Conservation (phyloP, 371 early-diverging fungal species). For the Haplosporangium sp. region DNA sequence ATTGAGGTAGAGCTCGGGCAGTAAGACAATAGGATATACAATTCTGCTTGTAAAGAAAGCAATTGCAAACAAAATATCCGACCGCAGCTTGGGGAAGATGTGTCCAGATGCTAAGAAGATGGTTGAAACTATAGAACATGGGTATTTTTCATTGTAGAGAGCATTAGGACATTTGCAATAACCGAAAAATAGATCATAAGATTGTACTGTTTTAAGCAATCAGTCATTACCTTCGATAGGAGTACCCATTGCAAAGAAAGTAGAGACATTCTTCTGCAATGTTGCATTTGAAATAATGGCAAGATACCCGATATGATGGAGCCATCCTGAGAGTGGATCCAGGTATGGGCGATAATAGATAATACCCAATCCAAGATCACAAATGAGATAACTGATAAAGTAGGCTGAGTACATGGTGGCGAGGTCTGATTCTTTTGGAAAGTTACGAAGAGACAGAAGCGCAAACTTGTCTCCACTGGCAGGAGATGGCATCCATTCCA, state of each 20-base stretch:
- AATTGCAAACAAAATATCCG: slow-evolving; percentile 31
- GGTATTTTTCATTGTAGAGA: background rate
- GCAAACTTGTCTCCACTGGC: background rate
- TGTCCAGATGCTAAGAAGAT: slow-evolving; percentile 45
- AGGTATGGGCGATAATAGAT: slow-evolving; percentile 60
- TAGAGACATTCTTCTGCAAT: slow-evolving; percentile 33
- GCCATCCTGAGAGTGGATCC: slow-evolving; percentile 66
- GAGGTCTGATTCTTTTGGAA: slow-evolving; percentile 29
- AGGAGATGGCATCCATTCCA: slow-evolving; percentile 22
- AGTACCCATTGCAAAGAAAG: slow-evolving; percentile 42
- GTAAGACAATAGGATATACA: slow-evolving; percentile 33
- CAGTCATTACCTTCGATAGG: slow-evolving; percentile 43
- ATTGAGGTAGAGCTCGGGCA: slow-evolving; percentile 41
- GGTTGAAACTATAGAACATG: slow-evolving; percentile 28
- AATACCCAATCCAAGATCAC: slow-evolving; percentile 60
- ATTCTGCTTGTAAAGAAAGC: slow-evolving; percentile 36
- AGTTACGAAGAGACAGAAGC: slow-evolving; percentile 26
- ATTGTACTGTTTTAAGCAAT: background rate
- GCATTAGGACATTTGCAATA: background rate
- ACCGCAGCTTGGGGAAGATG: slow-evolving; percentile 43
- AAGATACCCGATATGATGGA: slow-evolving; percentile 64
- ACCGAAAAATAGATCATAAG: background rate
- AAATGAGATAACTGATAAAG: slow-evolving; percentile 56
- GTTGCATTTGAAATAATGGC: slow-evolving; percentile 34
- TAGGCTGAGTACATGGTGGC: slow-evolving; percentile 47